Percentiles rank a stretch among this genome's conserved stretches.
Conservation (phyloP, 2,329 filamentous ascomycete genomes). For the Biscogniauxia sp. region DNA sequence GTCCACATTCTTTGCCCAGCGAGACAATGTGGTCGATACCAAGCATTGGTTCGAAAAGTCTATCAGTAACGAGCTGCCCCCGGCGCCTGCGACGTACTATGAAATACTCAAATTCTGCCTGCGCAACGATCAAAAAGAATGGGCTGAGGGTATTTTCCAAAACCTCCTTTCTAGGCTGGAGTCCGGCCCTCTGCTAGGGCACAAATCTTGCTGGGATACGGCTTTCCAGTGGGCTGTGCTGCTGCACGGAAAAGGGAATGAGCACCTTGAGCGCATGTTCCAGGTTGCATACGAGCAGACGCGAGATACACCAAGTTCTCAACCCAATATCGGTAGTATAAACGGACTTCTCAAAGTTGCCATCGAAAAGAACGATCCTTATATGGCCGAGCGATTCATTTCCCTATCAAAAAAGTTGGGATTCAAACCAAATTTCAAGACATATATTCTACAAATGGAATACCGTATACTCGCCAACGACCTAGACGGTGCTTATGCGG, state of each 20-base stretch:
- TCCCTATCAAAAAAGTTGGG: conserved; percentile 62
- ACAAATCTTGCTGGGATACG: conserved; percentile 65
- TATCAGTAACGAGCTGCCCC: conserved; percentile 39
- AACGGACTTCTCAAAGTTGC: conserved; percentile 75
- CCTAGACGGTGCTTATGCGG: conserved; percentile 64
- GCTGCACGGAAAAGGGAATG: conserved; percentile 64
- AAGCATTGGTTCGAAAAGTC: conserved; percentile 66
- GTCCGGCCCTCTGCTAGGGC: conserved; percentile 34
- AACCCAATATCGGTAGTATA: conserved; percentile 68
- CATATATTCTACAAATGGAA: conserved; percentile 71
- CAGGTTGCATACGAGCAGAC: conserved; percentile 58
- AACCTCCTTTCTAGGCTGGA: conserved; percentile 42
- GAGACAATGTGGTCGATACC: conserved; percentile 57
- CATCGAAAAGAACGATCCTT: conserved; percentile 65
- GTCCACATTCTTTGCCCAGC: conserved; percentile 59
- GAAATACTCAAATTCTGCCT: conserved; percentile 61
- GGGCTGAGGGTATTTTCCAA: conserved; percentile 60
- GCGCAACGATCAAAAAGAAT: conserved; percentile 57
- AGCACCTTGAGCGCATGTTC: conserved; percentile 73
- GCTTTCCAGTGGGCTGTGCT: conserved; percentile 74
- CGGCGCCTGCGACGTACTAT: conserved; percentile 46
- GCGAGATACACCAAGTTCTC: conserved; percentile 42
- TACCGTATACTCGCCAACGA: conserved; percentile 74
- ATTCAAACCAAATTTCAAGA: conserved; percentile 66
- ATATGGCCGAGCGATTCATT: conserved; percentile 72